A percentile compares a stretch with the other conserved stretches of the same genome.
Conservation (phyloP, 495 filamentous ascomycete genomes). For the Tuber indicum region DNA sequence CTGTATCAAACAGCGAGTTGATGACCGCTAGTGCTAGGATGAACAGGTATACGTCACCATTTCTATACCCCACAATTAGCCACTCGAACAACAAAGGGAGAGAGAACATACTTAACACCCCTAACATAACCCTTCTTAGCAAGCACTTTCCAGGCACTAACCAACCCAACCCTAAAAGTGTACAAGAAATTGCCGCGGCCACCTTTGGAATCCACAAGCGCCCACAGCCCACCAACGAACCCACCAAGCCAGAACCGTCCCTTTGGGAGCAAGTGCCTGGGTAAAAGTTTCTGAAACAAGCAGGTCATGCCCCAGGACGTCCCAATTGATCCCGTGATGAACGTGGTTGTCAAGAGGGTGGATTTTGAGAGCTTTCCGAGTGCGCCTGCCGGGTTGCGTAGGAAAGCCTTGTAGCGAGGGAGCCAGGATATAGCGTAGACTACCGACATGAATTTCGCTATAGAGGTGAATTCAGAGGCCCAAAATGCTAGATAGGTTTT, state of each 20-base stretch:
- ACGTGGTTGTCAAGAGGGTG: conserved; percentile 63
- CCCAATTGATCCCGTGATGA: conserved; percentile 69
- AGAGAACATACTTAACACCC: conserved; percentile 52
- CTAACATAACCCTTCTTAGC: conserved; percentile 78
- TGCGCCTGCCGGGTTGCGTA: conserved; percentile 58
- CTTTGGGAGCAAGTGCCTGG: conserved; percentile 65
- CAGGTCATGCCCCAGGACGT: conserved; percentile 84
- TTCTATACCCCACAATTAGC: conserved; percentile 35
- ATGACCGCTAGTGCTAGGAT: conserved; percentile 67
- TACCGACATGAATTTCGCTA: conserved; percentile 68
- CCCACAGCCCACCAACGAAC: conserved; percentile 75
- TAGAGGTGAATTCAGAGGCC: conserved; percentile 66
- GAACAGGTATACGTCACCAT: conserved; percentile 79
- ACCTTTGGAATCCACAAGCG: conserved; percentile 58
- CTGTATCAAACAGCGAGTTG: conserved; percentile 68
- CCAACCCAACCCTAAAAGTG: conserved; percentile 63
- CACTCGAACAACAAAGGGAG: background rate
- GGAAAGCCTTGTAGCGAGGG: conserved; percentile 58
- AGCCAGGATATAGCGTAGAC: conserved; percentile 61
- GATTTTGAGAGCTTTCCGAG: conserved; percentile 56
- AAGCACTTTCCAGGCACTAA: conserved; percentile 83
- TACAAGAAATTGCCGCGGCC: conserved; percentile 64
- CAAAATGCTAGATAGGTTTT: conserved; percentile 78
- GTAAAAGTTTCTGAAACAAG: conserved; percentile 71
- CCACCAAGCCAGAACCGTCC: conserved; percentile 85